Evolutionary conservation across 2,329 filamentous ascomycete genomes (phyloP).

Genomic region (Colletotrichum destructivum): DNA sequence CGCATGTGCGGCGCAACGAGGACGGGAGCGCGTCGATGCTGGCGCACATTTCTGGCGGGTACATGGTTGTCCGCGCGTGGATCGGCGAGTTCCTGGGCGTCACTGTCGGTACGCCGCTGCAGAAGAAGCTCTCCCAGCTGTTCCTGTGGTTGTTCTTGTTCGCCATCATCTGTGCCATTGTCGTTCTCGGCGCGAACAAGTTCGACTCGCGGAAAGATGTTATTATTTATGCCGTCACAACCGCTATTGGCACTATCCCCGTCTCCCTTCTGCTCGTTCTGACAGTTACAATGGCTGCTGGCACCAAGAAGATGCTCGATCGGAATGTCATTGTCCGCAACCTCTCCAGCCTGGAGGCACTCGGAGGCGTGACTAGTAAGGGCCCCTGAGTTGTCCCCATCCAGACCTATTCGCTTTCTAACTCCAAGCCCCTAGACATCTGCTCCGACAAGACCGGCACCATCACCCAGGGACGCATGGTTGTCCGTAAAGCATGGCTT

Average conservation of each 20-base stretch:
- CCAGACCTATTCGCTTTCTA: background rate
- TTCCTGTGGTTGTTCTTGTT: slow-evolving; percentile 77
- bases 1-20: slow-evolving; percentile 60
- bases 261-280: slow-evolving; percentile 66
- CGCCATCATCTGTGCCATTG: slow-evolving; percentile 63
- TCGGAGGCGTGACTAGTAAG: slow-evolving; percentile 65
- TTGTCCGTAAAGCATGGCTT: slow-evolving; percentile 67
- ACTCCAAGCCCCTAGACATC: slow-evolving; percentile 55
- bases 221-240: slow-evolving; percentile 61
- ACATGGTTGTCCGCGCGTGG: slow-evolving; percentile 53
- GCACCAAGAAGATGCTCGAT: slow-evolving; percentile 68
- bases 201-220: slow-evolving; percentile 57
- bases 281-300: slow-evolving; percentile 72
- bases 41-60: slow-evolving; percentile 61
- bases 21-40: slow-evolving; percentile 62
- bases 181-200: slow-evolving; percentile 61
- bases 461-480: slow-evolving; percentile 68
- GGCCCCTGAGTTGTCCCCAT: too few species aligned
- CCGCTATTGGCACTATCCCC: slow-evolving; percentile 65
- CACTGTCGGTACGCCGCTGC: slow-evolving; percentile 75
- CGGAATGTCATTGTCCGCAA: slow-evolving; percentile 68
- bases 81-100: slow-evolving; percentile 64
- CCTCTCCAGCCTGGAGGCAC: slow-evolving; percentile 65
- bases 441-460: slow-evolving; percentile 73
- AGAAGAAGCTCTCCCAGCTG: slow-evolving; percentile 78